A percentile compares a stretch with the other conserved stretches of the same genome.
phyloP scores from a whole-genome alignment of 2,329 filamentous ascomycete species.

The Alternaria infectoria region DNA sequence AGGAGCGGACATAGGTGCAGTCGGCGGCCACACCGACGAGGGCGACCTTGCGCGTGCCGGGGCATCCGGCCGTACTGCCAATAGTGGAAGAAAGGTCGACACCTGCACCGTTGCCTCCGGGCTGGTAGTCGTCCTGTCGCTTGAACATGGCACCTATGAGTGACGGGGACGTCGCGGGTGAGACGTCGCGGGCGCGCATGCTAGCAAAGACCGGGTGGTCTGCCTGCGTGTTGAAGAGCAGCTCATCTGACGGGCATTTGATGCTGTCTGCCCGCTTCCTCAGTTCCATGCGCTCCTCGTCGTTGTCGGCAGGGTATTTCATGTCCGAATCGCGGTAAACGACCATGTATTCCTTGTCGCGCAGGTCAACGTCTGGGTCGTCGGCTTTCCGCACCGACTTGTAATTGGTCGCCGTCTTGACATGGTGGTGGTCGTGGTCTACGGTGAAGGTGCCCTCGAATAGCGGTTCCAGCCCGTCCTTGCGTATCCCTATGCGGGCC shows the following conservation, averaged over 20 bases:
- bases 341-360: conserved; percentile 78
- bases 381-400: conserved; percentile 68
- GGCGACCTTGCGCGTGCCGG: conserved; percentile 87
- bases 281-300: conserved; percentile 64
- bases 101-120: conserved; percentile 75
- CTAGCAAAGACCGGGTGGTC: conserved; percentile 69
- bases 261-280: conserved; percentile 60
- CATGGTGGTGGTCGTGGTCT: conserved; percentile 81
- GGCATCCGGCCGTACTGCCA: conserved; percentile 83
- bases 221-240: conserved; percentile 78
- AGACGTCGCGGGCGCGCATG: conserved; percentile 61
- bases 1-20: conserved; percentile 80
- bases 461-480: conserved; percentile 77
- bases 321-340: conserved; percentile 93
- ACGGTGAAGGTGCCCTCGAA: conserved; percentile 92
- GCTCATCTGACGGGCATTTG: conserved; percentile 74
- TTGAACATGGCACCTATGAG: conserved; percentile 71
- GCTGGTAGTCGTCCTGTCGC: conserved; percentile 70
- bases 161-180: conserved; percentile 60
- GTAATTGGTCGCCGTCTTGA: conserved; percentile 79
- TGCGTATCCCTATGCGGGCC: conserved; percentile 79
- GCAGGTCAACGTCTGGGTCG: conserved; percentile 70
- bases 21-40: conserved; percentile 91
- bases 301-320: conserved; percentile 24
- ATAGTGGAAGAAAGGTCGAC: conserved; percentile 81